phyloP scores from a whole-genome alignment of 345 rosid genomes.

The Corchorus olitorius region DNA sequence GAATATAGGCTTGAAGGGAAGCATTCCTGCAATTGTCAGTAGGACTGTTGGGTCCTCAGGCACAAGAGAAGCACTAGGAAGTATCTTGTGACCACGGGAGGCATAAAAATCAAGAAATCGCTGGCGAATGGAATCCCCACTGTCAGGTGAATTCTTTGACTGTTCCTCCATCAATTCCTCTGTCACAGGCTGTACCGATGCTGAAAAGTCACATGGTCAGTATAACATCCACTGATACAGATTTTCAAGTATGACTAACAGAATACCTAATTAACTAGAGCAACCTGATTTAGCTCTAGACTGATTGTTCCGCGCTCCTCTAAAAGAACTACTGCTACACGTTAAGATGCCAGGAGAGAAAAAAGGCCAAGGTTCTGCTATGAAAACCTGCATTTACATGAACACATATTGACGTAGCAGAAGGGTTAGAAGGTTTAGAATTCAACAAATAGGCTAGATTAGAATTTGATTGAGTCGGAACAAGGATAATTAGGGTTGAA shows the following conservation, averaged over 20 bases:
- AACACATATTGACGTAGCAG: not conserved
- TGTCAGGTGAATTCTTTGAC: slow-evolving; percentile 41
- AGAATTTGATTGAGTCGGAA: too few relatives aligned
- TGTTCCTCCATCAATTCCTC: slow-evolving; percentile 52
- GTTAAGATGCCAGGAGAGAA: slow-evolving; percentile 39
- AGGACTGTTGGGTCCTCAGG: slow-evolving; percentile 96
- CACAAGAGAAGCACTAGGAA: slow-evolving; percentile 91
- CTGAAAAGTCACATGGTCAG: slow-evolving; percentile 51
- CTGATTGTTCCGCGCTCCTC: slow-evolving; percentile 27
- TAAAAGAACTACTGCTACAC: slow-evolving; percentile 16
- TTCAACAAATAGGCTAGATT: too few relatives aligned
- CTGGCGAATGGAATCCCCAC: slow-evolving; percentile 82
- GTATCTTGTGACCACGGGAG: slow-evolving; percentile 84
- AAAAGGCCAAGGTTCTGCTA: slow-evolving; percentile 34
- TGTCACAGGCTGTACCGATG: slow-evolving; percentile 60
- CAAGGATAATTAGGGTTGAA: too few relatives aligned
- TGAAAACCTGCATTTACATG: slow-evolving; percentile 47
- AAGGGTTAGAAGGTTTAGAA: too few relatives aligned
- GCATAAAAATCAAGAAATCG: slow-evolving; percentile 87
- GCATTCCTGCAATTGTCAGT: slow-evolving; percentile 97
- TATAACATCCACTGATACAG: slow-evolving; percentile 21
- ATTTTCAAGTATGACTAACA: slow-evolving; percentile 19
- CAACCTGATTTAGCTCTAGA: slow-evolving; percentile 61
- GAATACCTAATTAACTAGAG: slow-evolving; percentile 27
- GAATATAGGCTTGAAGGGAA: slow-evolving; percentile 93